These are phyloP conservation scores for Cryptosporidium ryanae DNA, from an alignment of 169 alveolate species.

Conservation along the genomic window DNA sequence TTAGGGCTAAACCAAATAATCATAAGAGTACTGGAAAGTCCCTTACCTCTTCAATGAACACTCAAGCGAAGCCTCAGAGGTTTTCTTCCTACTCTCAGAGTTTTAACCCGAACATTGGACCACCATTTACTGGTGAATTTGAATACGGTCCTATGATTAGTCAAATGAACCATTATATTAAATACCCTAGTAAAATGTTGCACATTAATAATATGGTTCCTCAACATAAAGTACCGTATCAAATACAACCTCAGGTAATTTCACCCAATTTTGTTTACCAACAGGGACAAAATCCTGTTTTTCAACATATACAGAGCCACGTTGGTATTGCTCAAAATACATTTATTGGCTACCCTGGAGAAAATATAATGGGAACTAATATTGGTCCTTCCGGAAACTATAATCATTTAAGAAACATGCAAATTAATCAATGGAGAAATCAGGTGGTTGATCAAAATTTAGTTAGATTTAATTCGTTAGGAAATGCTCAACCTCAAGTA, in stretches of 20 bases:
- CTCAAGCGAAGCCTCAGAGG: slow-evolving; percentile 30
- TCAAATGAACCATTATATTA: neutral
- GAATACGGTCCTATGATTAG: slow-evolving; percentile 14
- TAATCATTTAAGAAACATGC: neutral
- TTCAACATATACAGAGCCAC: slow-evolving; percentile 1
- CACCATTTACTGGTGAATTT: neutral
- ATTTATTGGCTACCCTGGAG: slow-evolving; percentile 9
- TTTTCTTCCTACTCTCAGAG: slow-evolving; percentile 34
- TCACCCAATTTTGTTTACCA: slow-evolving; percentile 11
- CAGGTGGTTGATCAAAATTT: slow-evolving; percentile 13
- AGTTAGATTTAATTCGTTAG: slow-evolving; percentile 21
- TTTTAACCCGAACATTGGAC: slow-evolving; percentile 5
- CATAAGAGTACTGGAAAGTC: slow-evolving; percentile 16
- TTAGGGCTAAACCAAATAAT: slow-evolving; percentile 9
- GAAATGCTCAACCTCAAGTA: slow-evolving; percentile 27
- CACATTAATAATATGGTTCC: neutral
- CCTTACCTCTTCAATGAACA: slow-evolving; percentile 28
- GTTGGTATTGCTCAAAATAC: slow-evolving; percentile 14
- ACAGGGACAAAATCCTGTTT: slow-evolving; percentile 13
- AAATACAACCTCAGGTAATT: slow-evolving; percentile 60
- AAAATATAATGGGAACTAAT: neutral
- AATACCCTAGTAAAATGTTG: neutral
- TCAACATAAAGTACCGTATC: slow-evolving; percentile 8
- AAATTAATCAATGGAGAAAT: slow-evolving; percentile 2
- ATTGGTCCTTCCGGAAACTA: neutral